Conservation (phyloP, 768 basidiomycete species). For the Lentinula edodes region DNA sequence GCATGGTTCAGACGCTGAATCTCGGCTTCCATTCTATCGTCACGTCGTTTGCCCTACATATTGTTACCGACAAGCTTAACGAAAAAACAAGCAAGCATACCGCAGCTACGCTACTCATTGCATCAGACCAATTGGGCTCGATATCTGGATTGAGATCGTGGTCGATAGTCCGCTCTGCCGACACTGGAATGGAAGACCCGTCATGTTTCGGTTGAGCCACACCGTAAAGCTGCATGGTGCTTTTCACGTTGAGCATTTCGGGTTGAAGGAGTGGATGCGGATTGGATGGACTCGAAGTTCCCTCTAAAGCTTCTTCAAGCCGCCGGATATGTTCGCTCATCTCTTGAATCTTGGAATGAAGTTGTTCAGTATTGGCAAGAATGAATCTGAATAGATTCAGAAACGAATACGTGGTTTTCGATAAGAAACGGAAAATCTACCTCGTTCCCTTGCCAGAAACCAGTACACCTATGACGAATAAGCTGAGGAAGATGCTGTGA, state of each 20-base stretch:
- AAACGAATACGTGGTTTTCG: neutral
- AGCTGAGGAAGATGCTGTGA: neutral
- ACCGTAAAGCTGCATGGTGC: conserved; percentile 45
- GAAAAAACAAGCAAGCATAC: conserved; percentile 6
- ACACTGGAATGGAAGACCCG: neutral
- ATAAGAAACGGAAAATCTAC: conserved; percentile 14
- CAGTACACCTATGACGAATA: conserved; percentile 42
- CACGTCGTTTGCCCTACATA: conserved; percentile 4
- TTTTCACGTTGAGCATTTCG: conserved; percentile 49
- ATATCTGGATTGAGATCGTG: neutral
- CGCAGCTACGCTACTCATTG: neutral
- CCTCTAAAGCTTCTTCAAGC: conserved; percentile 51
- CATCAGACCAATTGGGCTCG: neutral
- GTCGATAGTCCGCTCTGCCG: neutral
- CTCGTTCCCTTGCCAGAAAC: conserved; percentile 64
- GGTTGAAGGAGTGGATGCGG: conserved; percentile 51
- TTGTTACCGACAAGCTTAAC: conserved; percentile 3
- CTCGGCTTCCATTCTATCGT: conserved; percentile 31
- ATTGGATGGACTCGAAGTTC: conserved; percentile 30
- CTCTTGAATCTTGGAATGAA: conserved; percentile 58
- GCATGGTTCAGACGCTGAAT: conserved; percentile 47
- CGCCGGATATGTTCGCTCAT: conserved; percentile 63
- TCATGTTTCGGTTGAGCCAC: conserved; percentile 19
- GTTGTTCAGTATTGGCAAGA: conserved; percentile 61
- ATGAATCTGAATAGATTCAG: conserved; percentile 37